Evolutionary conservation across 139 green algal species (phyloP), one percentile per base, ranked within the genome.

Genomic region (Coelastrella sp.): DNA sequence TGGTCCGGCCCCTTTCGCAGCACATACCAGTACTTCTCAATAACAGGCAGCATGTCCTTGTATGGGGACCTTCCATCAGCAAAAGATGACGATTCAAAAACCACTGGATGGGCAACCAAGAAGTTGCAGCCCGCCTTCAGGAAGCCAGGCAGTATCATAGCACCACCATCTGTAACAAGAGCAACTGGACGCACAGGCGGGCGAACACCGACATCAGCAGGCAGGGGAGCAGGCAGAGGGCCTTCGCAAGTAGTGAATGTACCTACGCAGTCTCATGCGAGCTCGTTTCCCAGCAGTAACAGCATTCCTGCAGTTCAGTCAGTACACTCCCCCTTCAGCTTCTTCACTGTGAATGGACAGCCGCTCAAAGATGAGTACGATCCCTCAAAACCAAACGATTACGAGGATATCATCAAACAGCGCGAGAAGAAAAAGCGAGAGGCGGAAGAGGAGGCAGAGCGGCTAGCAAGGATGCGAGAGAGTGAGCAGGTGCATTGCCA

Each of bases 301-400:
- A 38, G 21, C 40, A 80, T 40, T 40, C 41, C 72, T 64, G 40
- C 27, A 21, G 40, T 27, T 27, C 27, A 64, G 45, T 48, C 60
- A 8, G 19, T 32, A 23, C 60, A 53, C 25, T 85, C 79, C 2
- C 4, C 79, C 2, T 79, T 85, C 15, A 85, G 79, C 79, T 85
- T 85, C 43, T 57, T 85, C 43, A 79, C 51, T 25, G 40, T 21
- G 19, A 78, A 79, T 62, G 79, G 79, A 6, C n/a, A 85, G 64
- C 45, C 66, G 21, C 34, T 85, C 32, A 57, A 88, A 59, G 90
- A 97, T 15, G 96, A 98, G 86, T 99, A 99, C 75, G 94, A 98
- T 81, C 96, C 96, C 1, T 90, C 91, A 21, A 88, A 88, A 19
- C 96, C 96, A 11, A 98, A 99, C 72, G 94, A 98, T 77, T 99